Evolutionary conservation across 2,329 filamentous ascomycete genomes (phyloP).

Genomic region (Fusarium transvaalense): DNA sequence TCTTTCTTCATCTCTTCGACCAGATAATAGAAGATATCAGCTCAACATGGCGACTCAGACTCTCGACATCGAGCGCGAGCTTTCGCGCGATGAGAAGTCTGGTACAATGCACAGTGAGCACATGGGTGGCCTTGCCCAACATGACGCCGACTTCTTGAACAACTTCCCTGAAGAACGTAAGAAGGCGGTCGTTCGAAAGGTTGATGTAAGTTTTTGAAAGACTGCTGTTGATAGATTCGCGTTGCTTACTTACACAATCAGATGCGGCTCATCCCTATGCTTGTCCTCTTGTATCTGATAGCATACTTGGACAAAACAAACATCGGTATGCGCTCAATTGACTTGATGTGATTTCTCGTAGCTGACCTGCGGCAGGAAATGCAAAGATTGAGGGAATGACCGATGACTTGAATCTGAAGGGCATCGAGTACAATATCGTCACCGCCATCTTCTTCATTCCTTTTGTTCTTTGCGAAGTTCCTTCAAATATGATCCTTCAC

Average conservation of each 20-base stretch:
- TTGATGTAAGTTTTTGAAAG: conserved; percentile 3
- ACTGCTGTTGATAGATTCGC: fast-evolving
- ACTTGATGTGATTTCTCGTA: fast-evolving
- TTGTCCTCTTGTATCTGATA: conserved; percentile 22
- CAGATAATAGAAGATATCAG: conserved; percentile 6
- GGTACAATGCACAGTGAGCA: conserved; percentile 44
- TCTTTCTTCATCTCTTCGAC: background rate
- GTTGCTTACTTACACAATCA: background rate
- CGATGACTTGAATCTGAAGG: conserved; percentile 38
- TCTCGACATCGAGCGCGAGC: conserved; percentile 45
- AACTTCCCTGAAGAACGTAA: conserved; percentile 8
- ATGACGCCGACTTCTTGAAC: conserved; percentile 18
- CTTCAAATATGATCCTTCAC: conserved; percentile 27
- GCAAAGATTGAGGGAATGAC: conserved; percentile 49
- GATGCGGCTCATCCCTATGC: conserved; percentile 20
- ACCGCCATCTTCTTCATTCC: conserved; percentile 53
- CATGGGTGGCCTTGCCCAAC: background rate
- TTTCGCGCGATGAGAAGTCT: conserved; percentile 42
- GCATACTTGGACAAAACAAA: conserved; percentile 27
- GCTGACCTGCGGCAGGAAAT: conserved; percentile 36
- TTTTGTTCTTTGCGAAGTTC: conserved; percentile 25
- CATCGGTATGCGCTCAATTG: background rate
- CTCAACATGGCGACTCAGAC: conserved; percentile 24
- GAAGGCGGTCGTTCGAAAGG: conserved; percentile 10
- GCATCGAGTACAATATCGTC: conserved; percentile 68